Evolutionary conservation across 2,329 filamentous ascomycete genomes (phyloP).

Genomic region (Epichloe glyceriae): DNA sequence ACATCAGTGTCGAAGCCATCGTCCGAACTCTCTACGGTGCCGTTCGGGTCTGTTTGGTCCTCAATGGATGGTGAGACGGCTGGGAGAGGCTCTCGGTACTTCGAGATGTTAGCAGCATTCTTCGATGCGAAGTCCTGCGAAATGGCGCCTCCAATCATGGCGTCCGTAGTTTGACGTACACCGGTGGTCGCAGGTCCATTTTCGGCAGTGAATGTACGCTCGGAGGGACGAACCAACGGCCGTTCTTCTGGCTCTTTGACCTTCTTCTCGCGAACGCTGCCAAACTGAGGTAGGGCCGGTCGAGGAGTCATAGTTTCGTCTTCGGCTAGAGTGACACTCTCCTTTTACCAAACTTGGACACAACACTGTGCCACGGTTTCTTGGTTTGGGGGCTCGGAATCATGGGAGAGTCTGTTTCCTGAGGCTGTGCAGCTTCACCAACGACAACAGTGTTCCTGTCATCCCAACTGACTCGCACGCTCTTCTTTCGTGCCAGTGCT

Average conservation of each 20-base stretch:
- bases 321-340: constrained; percentile 35
- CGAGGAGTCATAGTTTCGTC: constrained; percentile 62
- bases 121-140: constrained; percentile 39
- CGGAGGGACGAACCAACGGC: constrained; percentile 41
- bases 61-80: constrained; percentile 60
- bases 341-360: constrained; percentile 38
- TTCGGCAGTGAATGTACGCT: constrained; percentile 17
- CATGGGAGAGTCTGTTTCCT: constrained; percentile 26
- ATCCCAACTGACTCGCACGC: constrained; percentile 66
- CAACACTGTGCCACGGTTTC: constrained; percentile 38
- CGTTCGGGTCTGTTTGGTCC: constrained; percentile 49
- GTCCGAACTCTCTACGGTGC: constrained; percentile 23
- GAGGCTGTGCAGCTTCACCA: constrained; percentile 29
- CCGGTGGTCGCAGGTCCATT: constrained; percentile 1
- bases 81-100: constrained; percentile 51
- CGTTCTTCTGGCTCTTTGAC: constrained; percentile 40
- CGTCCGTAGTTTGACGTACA: constrained; percentile 45
- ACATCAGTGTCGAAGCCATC: constrained; percentile 15
- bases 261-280: constrained; percentile 56
- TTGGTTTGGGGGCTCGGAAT: constrained; percentile 23
- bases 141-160: constrained; percentile 42
- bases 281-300: constrained; percentile 61
- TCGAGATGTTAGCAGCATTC: constrained; percentile 42
- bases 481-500: constrained; percentile 42
- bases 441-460: constrained; percentile 46